Conservation (phyloP, 2,329 filamentous ascomycete genomes). For the Pyrenochaeta sp. region DNA sequence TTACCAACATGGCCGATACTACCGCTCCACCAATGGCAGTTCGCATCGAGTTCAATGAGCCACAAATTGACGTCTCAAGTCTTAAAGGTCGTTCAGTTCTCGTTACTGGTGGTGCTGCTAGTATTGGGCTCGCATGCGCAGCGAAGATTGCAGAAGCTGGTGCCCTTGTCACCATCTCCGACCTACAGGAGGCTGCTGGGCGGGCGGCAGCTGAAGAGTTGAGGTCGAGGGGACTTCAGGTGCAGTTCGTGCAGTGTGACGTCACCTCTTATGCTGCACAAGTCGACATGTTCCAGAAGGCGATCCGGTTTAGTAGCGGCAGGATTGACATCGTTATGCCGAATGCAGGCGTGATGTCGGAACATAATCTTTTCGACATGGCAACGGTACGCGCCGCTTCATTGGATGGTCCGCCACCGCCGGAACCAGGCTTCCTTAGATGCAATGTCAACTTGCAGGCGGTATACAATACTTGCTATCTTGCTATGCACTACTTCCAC, state of each 20-base stretch:
- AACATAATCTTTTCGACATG: slow-evolving; percentile 34
- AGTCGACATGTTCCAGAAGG: slow-evolving; percentile 41
- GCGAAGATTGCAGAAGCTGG: slow-evolving; percentile 27
- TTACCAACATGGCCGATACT: slow-evolving; percentile 2
- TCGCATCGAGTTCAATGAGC: slow-evolving; percentile 4
- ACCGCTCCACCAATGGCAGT: neutral
- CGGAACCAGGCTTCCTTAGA: slow-evolving; percentile 23
- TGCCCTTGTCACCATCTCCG: slow-evolving; percentile 35
- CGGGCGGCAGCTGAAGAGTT: slow-evolving; percentile 16
- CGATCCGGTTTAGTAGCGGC: slow-evolving; percentile 31
- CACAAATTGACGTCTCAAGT: slow-evolving; percentile 7
- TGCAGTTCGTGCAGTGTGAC: slow-evolving; percentile 43
- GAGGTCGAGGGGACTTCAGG: slow-evolving; percentile 20
- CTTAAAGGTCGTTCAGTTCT: slow-evolving; percentile 31
- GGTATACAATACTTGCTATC: slow-evolving; percentile 34
- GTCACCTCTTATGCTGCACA: slow-evolving; percentile 41
- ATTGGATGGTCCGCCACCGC: slow-evolving; percentile 22
- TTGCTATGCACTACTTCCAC: slow-evolving; percentile 37
- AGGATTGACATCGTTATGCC: slow-evolving; percentile 44
- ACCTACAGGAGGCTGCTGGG: slow-evolving; percentile 27
- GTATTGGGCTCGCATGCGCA: slow-evolving; percentile 37
- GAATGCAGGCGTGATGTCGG: slow-evolving; percentile 37
- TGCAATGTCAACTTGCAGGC: slow-evolving; percentile 37
- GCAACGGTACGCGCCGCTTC: slow-evolving; percentile 10
- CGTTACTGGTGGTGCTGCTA: slow-evolving; percentile 36